Base-by-base conservation (phyloP, 176 grass and related monocot species). In the Pharus latifolius region DNA sequence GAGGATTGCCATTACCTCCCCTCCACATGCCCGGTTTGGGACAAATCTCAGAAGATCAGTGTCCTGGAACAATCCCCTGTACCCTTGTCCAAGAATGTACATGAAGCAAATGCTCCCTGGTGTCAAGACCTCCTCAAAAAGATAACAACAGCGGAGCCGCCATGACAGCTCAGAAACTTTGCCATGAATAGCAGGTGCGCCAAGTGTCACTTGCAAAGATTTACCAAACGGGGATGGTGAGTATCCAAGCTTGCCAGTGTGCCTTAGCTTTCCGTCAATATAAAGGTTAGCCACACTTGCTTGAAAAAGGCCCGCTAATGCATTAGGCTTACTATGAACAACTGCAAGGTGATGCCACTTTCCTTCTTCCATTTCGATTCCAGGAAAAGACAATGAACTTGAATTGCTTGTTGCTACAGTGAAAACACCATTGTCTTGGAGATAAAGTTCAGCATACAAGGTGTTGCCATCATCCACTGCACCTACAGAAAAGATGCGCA, bases 341-440 rank as follows among this genome's bases (percentile, higher is more conserved):
- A 99, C 90, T 70, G 87, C 96, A 65, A 99, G 84, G 81, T 99
- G 96, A 73, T 99, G 90, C 96, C 96, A 99, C 63, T 76, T 94
- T 65, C 90, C 87, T 85, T 99, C 96, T 81, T 88, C 87, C 80
- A 99, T 60, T 56, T 99, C 96, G 80, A 93, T 76, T 22, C 82
- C 79, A 58, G 90, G 81, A 84, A 95, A 91, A 41, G 96, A 88
- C 62, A 99, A 69, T 72, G 75, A 82, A 70, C 87, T 95, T 17
- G 96, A 94, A 78, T 80, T 99, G 82, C 96, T 90, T 18, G 96
- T 99, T 48, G 96, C 85, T 50, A 99, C 71, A 75, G 84, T 95
- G 72, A 99, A 86, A 75, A 84, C 91, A 78, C 96, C 90, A 81
- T 77, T 88, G 42, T 99, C 96, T 73, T 99, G 79, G 31, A 99